Evolutionary conservation across 2,329 filamentous ascomycete genomes (phyloP).

Genomic region (Diaporthe sp.): DNA sequence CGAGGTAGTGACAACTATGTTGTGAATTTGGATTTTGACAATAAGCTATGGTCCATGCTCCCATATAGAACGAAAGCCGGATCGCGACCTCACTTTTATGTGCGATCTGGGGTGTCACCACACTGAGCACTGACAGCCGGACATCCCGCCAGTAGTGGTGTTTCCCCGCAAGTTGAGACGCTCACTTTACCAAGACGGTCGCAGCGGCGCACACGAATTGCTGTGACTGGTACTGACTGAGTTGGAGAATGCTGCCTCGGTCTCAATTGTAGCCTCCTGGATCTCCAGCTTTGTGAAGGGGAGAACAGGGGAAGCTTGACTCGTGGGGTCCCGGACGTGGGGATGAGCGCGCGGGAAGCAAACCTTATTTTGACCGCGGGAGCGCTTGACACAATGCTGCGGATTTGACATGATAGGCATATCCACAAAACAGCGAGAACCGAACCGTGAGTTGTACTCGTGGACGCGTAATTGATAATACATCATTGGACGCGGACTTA

Average conservation of each 20-base stretch:
- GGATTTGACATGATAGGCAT: background rate
- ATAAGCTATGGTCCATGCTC: no score
- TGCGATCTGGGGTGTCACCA: background rate
- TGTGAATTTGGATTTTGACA: no score
- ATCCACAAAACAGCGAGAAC: background rate
- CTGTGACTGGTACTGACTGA: background rate
- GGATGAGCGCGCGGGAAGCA: conserved; percentile 5
- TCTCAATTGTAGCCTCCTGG: background rate
- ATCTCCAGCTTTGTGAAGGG: background rate
- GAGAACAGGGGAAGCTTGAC: background rate
- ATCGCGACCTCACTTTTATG: background rate
- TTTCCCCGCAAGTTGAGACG: conserved; percentile 24
- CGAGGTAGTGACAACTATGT: background rate
- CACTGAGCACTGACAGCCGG: conserved; percentile 3
- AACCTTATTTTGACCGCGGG: background rate
- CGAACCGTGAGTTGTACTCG: background rate
- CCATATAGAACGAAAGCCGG: no score
- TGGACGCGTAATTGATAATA: background rate
- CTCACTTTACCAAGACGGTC: background rate
- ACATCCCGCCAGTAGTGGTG: background rate
- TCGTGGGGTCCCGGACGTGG: background rate
- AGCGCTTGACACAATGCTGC: background rate
- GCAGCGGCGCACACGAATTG: background rate
- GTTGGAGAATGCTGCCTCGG: conserved; percentile 9
- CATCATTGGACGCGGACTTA: background rate